phyloP scores from a whole-genome alignment of 495 filamentous ascomycete species.

The Hyaloscypha bicolor region DNA sequence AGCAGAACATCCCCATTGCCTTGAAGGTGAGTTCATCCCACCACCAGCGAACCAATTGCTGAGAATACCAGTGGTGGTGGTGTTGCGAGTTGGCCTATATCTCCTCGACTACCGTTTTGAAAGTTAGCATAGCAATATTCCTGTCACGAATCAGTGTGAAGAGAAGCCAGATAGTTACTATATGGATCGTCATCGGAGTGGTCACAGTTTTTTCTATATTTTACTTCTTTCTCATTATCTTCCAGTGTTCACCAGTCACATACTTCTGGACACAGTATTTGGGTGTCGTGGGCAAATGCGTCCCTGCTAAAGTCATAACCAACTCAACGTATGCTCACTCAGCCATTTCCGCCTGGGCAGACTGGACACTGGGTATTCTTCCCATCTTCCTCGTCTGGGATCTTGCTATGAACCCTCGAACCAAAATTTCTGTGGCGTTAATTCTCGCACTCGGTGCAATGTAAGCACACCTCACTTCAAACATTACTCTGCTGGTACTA shows the following conservation, averaged over 20 bases:
- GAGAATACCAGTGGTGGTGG: conserved; percentile 28
- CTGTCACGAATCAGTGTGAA: conserved; percentile 43
- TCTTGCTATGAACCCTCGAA: conserved; percentile 35
- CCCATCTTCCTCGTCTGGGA: conserved; percentile 39
- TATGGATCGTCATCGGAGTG: conserved; percentile 33
- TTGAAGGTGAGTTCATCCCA: conserved; percentile 12
- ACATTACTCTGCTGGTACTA: neutral
- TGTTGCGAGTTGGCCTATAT: conserved; percentile 41
- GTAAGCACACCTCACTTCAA: neutral
- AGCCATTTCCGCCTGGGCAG: conserved; percentile 32
- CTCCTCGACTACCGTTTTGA: conserved; percentile 37
- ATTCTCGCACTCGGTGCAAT: conserved; percentile 40
- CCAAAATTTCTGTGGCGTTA: conserved; percentile 37
- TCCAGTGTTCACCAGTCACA: conserved; percentile 46
- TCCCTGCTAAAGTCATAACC: conserved; percentile 22
- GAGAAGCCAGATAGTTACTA: conserved; percentile 38
- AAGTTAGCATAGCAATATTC: conserved; percentile 45
- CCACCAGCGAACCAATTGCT: neutral
- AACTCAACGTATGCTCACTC: conserved; percentile 36
- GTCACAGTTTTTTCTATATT: conserved; percentile 33
- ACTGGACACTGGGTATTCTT: conserved; percentile 39
- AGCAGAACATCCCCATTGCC: conserved; percentile 13
- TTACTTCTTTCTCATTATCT: conserved; percentile 43
- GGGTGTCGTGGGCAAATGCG: conserved; percentile 26
- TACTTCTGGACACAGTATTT: conserved; percentile 40